Percentiles rank a stretch among this genome's conserved stretches.
Conservation (phyloP, 225 moss, liverwort and hornwort species). For the Polytrichum commune region DNA sequence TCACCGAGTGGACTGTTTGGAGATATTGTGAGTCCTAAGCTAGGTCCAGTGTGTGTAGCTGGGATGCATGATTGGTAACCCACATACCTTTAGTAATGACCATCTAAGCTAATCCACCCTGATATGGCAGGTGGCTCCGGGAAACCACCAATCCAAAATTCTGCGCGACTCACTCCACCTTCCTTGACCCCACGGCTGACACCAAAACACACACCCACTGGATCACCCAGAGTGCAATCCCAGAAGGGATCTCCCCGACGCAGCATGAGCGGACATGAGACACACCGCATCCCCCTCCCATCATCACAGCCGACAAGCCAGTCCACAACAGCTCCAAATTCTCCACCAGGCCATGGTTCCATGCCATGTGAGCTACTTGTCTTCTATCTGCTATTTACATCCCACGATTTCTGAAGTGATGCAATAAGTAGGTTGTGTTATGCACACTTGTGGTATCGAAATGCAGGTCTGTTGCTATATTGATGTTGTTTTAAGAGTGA, state of each 20-base stretch:
- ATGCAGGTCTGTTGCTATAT: not conserved
- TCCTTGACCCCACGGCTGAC: constrained; percentile 50
- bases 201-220: constrained; percentile 52
- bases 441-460: not conserved
- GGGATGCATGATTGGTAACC: no score
- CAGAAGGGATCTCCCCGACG: constrained; percentile 69
- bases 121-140: constrained; percentile 12
- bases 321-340: constrained; percentile 89
- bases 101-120: not conserved
- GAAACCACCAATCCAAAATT: constrained; percentile 33
- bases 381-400: not conserved
- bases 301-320: constrained; percentile 78
- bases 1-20: no score
- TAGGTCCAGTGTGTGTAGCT: no score
- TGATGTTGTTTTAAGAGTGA: not conserved
- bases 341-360: constrained; percentile 72
- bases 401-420: not conserved
- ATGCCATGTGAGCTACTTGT: constrained; percentile 29
- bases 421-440: not conserved
- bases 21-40: no score
- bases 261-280: constrained; percentile 8
- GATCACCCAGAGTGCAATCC: constrained; percentile 64
- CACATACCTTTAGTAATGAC: no score
- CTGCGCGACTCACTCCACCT: constrained; percentile 25
- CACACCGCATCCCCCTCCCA: constrained; percentile 56